Conservation (phyloP, 805 yeast species). For the Pichia ethanolica region DNA sequence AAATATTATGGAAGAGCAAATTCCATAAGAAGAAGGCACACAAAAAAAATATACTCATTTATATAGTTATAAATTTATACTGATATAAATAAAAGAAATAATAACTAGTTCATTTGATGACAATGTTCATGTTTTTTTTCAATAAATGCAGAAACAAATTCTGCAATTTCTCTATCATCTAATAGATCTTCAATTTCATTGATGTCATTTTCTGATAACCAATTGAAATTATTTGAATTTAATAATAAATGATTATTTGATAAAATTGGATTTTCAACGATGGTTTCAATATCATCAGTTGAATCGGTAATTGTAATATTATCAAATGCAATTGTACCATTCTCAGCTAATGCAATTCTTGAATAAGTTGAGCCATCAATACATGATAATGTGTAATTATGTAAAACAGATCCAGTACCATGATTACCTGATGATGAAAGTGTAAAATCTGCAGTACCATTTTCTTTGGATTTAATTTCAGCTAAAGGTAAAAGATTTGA, state of each 20-base stretch:
- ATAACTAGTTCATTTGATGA: no score
- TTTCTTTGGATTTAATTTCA: conserved; percentile 28
- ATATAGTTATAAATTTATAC: no score
- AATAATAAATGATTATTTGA: neutral
- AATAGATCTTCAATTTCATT: neutral
- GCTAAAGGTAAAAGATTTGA: conserved; percentile 11
- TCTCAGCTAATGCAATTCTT: conserved; percentile 27
- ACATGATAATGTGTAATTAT: conserved; percentile 26
- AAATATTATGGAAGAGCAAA: no score
- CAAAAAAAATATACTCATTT: no score
- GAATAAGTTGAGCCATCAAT: conserved; percentile 20
- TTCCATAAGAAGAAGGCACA: no score
- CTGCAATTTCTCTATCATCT: conserved; percentile 1
- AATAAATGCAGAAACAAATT: neutral
- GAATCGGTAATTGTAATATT: conserved; percentile 9
- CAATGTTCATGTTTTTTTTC: neutral
- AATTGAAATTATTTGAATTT: neutral
- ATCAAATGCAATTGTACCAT: conserved; percentile 26
- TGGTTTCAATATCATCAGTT: neutral
- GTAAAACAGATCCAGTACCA: conserved; percentile 35
- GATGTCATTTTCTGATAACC: conserved; percentile 1
- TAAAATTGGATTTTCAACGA: neutral
- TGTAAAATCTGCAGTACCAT: conserved; percentile 39
- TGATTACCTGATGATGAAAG: conserved; percentile 38
- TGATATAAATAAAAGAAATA: neutral